Base-by-base conservation (phyloP, 495 filamentous ascomycete species). In the Aspergillus taichungensis region DNA sequence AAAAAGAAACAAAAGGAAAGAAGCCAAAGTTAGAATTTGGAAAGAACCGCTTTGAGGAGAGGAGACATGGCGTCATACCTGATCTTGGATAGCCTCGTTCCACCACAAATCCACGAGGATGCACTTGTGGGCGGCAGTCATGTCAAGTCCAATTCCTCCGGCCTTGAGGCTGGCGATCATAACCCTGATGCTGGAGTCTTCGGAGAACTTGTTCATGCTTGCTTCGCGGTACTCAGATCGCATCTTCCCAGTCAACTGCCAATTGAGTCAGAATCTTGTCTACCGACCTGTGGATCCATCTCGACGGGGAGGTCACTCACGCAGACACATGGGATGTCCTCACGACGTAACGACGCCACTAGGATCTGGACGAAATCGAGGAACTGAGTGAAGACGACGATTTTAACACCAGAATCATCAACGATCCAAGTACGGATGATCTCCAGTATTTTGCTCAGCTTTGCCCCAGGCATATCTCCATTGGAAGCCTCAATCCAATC, bases 31-130 rank as follows among this genome's bases (percentile, higher is more conserved):
- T 11, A 8, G 8, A 38, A 29, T 33, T 62, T 42, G 60, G 10
- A 69, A 65, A 7, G 61, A 69, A 24, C 18, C 18, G 18, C 4
- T 4, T n/a, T n/a, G n/a, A n/a, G n/a, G 18, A 24, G 18, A 24
- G 18, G 18, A 4, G 18, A 4, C 4, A 4, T 45, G 76, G 73
- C 1, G 68, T 14, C 74, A 49, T 77, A 77, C 62, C 63, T 72
- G 67, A 39, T 66, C 47, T 42, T 73, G 64, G 0, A 65, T 37
- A 28, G 61, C 56, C 31, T 62, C 63, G 42, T 83, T 83, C 76
- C 76, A 84, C 78, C 78, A 83, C 0, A 73, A 64, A 43, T 83
- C 80, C 0, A 80, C 42, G 1, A 72, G 62, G 11, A 82, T 74
- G 37, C 80, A 77, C 30, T 78, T 71, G 40, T 75, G 78, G 0